Conservation (phyloP, 1,284 basidiomycete genomes). For the Austroboletus niveus region DNA sequence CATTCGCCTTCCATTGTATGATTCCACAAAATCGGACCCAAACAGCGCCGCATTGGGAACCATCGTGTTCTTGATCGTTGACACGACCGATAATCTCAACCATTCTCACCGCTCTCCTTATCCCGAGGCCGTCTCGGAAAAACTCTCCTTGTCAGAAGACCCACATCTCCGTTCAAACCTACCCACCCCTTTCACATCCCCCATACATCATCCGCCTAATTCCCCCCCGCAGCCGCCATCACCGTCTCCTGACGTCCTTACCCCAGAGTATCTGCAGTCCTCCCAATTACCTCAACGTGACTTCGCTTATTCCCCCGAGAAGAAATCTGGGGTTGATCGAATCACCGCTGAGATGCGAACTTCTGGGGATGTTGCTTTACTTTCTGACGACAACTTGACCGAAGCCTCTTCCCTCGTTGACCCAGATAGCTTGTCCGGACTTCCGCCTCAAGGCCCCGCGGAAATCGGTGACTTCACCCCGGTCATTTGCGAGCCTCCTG, state of each 20-base stretch:
- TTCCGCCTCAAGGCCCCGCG: constrained; percentile 21
- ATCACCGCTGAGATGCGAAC: constrained; percentile 7
- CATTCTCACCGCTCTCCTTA: constrained; percentile 14
- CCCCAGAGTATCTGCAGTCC: constrained; percentile 26
- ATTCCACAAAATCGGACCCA: constrained; percentile 30
- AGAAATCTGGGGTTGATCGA: constrained; percentile 32
- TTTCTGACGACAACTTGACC: constrained; percentile 16
- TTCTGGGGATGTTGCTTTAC: constrained; percentile 13
- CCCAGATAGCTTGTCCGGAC: constrained; percentile 11
- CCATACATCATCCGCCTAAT: constrained; percentile 11
- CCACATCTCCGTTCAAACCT: constrained; percentile 19
- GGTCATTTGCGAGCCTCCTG: constrained; percentile 30
- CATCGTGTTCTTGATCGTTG: constrained; percentile 26
- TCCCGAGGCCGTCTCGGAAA: constrained; percentile 23
- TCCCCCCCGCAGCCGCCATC: constrained; percentile 14
- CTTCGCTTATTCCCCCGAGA: constrained; percentile 18
- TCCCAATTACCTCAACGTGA: constrained; percentile 30
- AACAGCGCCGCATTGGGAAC: constrained; percentile 26
- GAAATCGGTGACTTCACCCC: constrained; percentile 27
- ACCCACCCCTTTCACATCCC: constrained; percentile 17
- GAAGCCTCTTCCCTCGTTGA: constrained; percentile 16
- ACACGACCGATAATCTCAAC: constrained; percentile 16
- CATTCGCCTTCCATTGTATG: constrained; percentile 33
- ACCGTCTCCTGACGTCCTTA: constrained; percentile 13
- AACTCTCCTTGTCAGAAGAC: constrained; percentile 16